Conservation (phyloP, 805 yeast genomes). For the Cyberlindnera bimundalis region DNA sequence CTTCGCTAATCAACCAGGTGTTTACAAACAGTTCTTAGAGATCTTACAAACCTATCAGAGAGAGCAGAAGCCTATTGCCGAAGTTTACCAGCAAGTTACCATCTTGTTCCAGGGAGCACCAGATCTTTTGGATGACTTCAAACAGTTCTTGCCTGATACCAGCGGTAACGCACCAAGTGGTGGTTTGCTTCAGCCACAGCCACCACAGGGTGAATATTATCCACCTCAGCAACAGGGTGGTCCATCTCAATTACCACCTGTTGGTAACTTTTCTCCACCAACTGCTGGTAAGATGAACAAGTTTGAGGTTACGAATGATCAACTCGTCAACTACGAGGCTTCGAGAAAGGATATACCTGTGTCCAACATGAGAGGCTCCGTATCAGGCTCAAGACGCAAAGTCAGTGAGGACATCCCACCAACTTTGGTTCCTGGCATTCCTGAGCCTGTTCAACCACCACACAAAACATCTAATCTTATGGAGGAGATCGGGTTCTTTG, state of each 20-base stretch:
- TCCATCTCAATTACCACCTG: constrained; percentile 69
- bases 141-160: constrained; percentile 86
- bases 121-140: constrained; percentile 90
- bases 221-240: constrained; percentile 25
- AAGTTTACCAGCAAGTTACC: constrained; percentile 92
- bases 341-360: constrained; percentile 30
- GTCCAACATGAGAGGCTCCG: constrained; percentile 35
- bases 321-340: constrained; percentile 17
- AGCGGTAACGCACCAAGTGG: constrained; percentile 26
- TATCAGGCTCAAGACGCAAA: constrained; percentile 23
- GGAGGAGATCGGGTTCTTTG: constrained; percentile 89
- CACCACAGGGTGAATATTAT: constrained; percentile 23
- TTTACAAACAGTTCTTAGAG: constrained; percentile 90
- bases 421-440: constrained; percentile 77
- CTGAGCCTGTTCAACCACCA: constrained; percentile 70
- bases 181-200: constrained; percentile 22
- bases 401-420: constrained; percentile 43
- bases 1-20: constrained; percentile 91
- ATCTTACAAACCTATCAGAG: constrained; percentile 95
- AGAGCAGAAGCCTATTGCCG: constrained; percentile 92
- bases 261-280: constrained; percentile 82
- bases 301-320: constrained; percentile 15
- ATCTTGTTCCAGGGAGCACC: constrained; percentile 88
- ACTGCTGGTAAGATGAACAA: constrained; percentile 30
- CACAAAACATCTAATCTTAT: constrained; percentile 57